Conservation (phyloP, 2,329 filamentous ascomycete species). For the Acarospora socialis region DNA sequence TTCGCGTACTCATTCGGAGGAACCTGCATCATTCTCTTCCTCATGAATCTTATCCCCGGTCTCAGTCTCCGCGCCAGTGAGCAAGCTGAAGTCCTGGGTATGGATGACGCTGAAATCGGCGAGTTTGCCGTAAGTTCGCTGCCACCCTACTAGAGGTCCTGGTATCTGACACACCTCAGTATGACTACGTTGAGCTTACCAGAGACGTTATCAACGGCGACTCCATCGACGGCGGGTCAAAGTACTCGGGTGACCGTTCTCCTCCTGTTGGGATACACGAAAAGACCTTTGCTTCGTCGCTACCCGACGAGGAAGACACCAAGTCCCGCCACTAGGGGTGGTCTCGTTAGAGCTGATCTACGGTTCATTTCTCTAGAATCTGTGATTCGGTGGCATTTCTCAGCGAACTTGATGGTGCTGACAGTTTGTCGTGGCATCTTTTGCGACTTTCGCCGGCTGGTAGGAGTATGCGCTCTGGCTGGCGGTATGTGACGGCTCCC, state of each 20-base stretch:
- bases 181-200: slow-evolving; percentile 79
- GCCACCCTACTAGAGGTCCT: not conserved
- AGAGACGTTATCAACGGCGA: slow-evolving; percentile 46
- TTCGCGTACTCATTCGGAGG: slow-evolving; percentile 44
- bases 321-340: no score
- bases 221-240: slow-evolving; percentile 13
- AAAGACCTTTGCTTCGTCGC: no score
- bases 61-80: slow-evolving; percentile 59
- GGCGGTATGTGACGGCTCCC: no score
- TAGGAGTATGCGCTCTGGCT: no score
- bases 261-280: no score
- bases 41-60: slow-evolving; percentile 66
- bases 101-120: slow-evolving; percentile 81
- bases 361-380: no score
- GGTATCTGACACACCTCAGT: slow-evolving; percentile 28
- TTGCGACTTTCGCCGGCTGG: no score
- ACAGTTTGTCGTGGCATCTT: no score
- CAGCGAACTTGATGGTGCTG: no score
- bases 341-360: no score
- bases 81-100: slow-evolving; percentile 69
- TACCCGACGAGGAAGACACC: no score
- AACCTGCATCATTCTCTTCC: slow-evolving; percentile 60
- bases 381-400: no score
- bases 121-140: slow-evolving; percentile 65
- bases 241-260: slow-evolving; percentile 11